Evolutionary conservation across 2,329 filamentous ascomycete genomes (phyloP), one percentile per base, ranked within the genome.

Genomic region (Aspergillus udagawae): DNA sequence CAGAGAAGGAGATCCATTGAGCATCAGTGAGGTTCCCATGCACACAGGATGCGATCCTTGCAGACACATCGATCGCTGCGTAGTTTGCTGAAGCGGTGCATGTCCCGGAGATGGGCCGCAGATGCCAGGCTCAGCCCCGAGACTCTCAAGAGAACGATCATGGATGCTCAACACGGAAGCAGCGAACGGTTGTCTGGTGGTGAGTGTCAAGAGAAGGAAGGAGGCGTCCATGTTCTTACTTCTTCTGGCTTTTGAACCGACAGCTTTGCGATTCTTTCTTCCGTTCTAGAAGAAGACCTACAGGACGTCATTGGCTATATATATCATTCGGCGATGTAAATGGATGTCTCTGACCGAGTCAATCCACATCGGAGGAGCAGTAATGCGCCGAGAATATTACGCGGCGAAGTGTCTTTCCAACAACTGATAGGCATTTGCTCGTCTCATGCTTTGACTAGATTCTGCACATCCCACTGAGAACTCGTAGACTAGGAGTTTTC

Each of bases 1-100:
- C 69, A 71, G 23, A 63, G 52, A 42, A 70, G 53, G 21, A 70
- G 60, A 5, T 64, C 54, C 66, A 69, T 70, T 45, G 52, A 42
- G 54, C 12, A 14, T 45, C 12, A 23, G n/a, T 38, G 35, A 25
- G 21, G 32, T 38, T 17, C n/a, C 3, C 32, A 21, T 20, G 14
- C 23, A 32, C 4, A 25, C 44, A 28, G 5, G 32, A 17, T 50
- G 23, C 8, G 23, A 35, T 44, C 5, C 32, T 38, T 17, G 14
- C 14, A 38, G 32, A 38, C 14, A 38, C 32, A 38, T 17, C 32
- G 14, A 38, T 38, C 32, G 32, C 32, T 17, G 32, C 14, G 32
- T 38, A 6, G 5, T 38, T 38, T 17, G 32, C 14, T 17, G 32
- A 38, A 38, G 14, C 32, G 14, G n/a, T 6, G 32, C 32, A 38